Conservation (phyloP, 192 early-diverging fungal species). For the Coemansia sp. region DNA sequence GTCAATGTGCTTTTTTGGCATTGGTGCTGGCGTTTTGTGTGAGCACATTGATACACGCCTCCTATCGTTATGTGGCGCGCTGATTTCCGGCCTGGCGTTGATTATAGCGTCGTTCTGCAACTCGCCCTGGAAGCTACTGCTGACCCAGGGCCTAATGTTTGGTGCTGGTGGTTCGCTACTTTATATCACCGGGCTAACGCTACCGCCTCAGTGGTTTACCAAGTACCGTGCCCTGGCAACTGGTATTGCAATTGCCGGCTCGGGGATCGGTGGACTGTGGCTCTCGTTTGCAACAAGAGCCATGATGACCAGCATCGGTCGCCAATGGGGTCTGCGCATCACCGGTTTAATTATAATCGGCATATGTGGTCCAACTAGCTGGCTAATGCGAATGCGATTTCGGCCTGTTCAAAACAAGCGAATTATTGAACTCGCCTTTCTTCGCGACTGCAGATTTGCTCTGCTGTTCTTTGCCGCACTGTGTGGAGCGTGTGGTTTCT, state of each 20-base stretch:
- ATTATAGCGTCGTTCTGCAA: conserved; percentile 30
- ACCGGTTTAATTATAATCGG: conserved; percentile 57
- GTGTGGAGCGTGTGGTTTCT: conserved; percentile 19
- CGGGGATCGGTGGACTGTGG: conserved; percentile 69
- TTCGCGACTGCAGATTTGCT: conserved; percentile 20
- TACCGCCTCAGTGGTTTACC: conserved; percentile 70
- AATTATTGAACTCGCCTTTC: conserved; percentile 18
- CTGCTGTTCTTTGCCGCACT: conserved; percentile 22
- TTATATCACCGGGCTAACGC: conserved; percentile 62
- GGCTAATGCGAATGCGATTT: conserved; percentile 28
- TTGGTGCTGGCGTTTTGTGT: conserved; percentile 27
- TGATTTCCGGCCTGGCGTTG: conserved; percentile 16
- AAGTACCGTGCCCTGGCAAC: conserved; percentile 68
- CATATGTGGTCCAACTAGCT: not conserved
- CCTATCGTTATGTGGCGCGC: conserved; percentile 7
- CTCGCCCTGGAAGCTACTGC: conserved; percentile 59
- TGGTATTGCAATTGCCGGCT: conserved; percentile 69
- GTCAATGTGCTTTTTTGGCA: conserved; percentile 29
- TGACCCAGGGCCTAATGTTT: conserved; percentile 74
- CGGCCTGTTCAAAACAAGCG: conserved; percentile 9
- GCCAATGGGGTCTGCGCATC: conserved; percentile 67
- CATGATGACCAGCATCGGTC: conserved; percentile 58
- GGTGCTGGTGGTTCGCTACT: conserved; percentile 64
- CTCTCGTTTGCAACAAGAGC: conserved; percentile 58
- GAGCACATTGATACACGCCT: conserved; percentile 24